Base-by-base conservation (phyloP, 331 rosid genomes). In the Dryas integrifolia region DNA sequence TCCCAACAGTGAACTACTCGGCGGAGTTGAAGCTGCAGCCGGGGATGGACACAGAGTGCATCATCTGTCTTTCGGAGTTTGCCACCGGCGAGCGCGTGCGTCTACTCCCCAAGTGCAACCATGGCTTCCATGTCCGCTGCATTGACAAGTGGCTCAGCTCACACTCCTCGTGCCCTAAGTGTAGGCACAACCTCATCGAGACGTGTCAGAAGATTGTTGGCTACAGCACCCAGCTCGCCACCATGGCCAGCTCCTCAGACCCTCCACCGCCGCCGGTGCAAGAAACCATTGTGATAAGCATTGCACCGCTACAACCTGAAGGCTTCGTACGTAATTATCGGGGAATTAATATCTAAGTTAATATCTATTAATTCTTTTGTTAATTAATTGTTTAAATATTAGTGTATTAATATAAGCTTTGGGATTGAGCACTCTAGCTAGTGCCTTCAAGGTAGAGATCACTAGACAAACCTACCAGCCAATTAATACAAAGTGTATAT, bases 141-240 rank as follows among this genome's bases (percentile, higher is more conserved):
- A 92, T 95, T 51, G 99, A 92, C 67, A 95, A 86, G 66, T 95
- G 99, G 99, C 78, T 95, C 0, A 86, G 84, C 43, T 84, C 96
- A 1, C 96, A 92, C 79, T 95, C 97, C 0, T 95, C 99, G 5
- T 95, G 99, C 79, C 99, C 99, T 9, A 95, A 85, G 82, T 95
- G 99, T 39, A 80, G 99, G 24, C 97, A 89, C 53, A 87, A 92
- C 76, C 87, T 92, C 7, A 78, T 95, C 5, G 88, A 85, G 52
- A 92, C 93, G 0, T 88, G 90, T 59, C 86, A 85, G 18, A 95
- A 92, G 75, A 89, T 95, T 61, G 85, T 88, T 18, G 96, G 85
- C 14, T 69, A 79, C 84, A 55, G 55, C 35, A 5, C 55, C 10
- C 70, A 18, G 43, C 9, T 21, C 24, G 24, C 24, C 24, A 21